Evolutionary conservation across 257 asterid species (phyloP).

Genomic region (Eucommia ulmoides): DNA sequence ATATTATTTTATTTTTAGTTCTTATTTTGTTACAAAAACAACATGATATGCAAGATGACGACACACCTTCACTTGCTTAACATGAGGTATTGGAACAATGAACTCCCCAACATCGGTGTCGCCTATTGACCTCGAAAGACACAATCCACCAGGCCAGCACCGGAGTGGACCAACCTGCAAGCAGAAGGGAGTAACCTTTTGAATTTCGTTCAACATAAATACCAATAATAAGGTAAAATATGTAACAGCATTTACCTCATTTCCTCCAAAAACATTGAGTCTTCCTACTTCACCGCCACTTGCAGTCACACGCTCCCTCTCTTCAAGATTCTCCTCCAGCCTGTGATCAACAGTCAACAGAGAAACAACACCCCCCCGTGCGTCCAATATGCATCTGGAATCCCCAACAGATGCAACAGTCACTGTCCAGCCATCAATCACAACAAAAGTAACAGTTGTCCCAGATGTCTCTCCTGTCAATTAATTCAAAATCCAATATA

Average conservation of each 20-base stretch:
- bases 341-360: background rate
- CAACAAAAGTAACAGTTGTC: background rate
- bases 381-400: background rate
- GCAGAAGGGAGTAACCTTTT: background rate
- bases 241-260: background rate
- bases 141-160: slow-evolving; percentile 1
- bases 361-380: background rate
- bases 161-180: slow-evolving; percentile 1
- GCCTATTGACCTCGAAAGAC: slow-evolving; percentile 1
- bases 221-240: background rate
- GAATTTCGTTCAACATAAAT: background rate
- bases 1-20: no score
- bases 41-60: no score
- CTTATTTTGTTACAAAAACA: no score
- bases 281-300: slow-evolving; percentile 3
- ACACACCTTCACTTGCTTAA: slow-evolving; percentile 2
- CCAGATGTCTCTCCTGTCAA: background rate
- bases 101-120: slow-evolving; percentile 1
- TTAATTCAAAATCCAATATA: no score
- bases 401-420: slow-evolving; percentile 4
- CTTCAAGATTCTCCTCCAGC: background rate
- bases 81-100: slow-evolving; percentile 2
- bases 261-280: background rate
- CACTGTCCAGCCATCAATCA: background rate
- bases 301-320: slow-evolving; percentile 1